Evolutionary conservation across 805 yeast species (phyloP).

Genomic region (Candida dendrica): DNA sequence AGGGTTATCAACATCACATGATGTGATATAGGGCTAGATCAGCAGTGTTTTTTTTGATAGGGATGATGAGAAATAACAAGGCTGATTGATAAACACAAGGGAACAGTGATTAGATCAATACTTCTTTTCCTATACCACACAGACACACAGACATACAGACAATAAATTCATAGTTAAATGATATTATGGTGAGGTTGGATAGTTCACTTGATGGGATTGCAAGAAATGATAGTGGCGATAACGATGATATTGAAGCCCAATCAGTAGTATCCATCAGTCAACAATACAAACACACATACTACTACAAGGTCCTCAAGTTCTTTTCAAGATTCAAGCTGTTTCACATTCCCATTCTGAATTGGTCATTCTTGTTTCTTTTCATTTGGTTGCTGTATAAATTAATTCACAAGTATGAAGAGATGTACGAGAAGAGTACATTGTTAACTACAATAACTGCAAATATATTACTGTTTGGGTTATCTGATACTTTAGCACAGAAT

Average conservation of each 20-base stretch:
- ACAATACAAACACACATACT: constrained; percentile 10
- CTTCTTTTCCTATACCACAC: no score
- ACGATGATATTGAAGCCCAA: constrained; percentile 1
- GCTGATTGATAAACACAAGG: no score
- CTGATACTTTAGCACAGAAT: constrained; percentile 82
- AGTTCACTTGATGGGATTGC: neutral
- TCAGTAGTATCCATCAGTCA: constrained; percentile 7
- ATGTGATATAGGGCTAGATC: neutral
- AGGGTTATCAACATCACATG: neutral
- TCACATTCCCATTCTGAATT: constrained; percentile 51
- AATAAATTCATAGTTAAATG: no score
- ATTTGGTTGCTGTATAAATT: constrained; percentile 43
- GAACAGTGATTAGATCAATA: no score
- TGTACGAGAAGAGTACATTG: constrained; percentile 60
- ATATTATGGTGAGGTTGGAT: no score
- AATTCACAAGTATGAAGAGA: constrained; percentile 48
- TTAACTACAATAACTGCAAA: constrained; percentile 80
- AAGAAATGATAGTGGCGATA: neutral
- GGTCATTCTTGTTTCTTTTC: constrained; percentile 42
- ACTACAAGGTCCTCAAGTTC: constrained; percentile 12
- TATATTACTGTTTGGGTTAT: constrained; percentile 76
- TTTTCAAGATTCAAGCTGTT: constrained; percentile 27
- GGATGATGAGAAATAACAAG: no score
- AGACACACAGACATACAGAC: no score
- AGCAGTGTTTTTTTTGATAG: no score